Conservation (phyloP, 345 rosid species). For the Odontarrhena argentea region DNA sequence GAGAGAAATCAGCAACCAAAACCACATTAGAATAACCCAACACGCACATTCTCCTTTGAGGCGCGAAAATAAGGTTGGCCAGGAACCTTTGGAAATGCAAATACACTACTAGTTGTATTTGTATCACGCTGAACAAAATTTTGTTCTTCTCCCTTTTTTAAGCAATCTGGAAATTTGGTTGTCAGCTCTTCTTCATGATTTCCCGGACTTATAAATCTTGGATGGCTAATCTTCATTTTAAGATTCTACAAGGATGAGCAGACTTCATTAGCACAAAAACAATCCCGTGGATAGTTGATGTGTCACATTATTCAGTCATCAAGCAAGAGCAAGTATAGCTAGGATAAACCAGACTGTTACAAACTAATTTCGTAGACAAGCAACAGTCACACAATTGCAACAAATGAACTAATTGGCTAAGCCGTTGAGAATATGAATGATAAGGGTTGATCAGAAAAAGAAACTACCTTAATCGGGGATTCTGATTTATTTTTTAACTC, state of each 20-base stretch:
- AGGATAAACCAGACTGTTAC: conserved; percentile 14
- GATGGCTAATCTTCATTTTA: conserved; percentile 91
- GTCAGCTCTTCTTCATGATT: conserved; percentile 51
- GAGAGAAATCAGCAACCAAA: conserved; percentile 42
- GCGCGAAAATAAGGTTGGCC: conserved; percentile 28
- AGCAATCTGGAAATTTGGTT: conserved; percentile 63
- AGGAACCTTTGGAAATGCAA: conserved; percentile 86
- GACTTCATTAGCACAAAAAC: conserved; percentile 33
- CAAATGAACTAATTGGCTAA: conserved; percentile 1
- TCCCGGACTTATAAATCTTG: conserved; percentile 70
- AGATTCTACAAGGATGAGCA: conserved; percentile 60
- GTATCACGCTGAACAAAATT: conserved; percentile 39
- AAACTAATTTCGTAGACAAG: conserved; percentile 29
- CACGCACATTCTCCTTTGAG: conserved; percentile 23
- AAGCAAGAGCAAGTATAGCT: conserved; percentile 23
- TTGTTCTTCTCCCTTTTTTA: conserved; percentile 55
- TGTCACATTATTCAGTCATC: conserved; percentile 28
- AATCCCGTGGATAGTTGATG: conserved; percentile 15
- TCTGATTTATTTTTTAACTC: conserved; percentile 77
- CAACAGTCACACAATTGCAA: conserved; percentile 15
- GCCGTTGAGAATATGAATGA: conserved; percentile 25
- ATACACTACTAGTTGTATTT: conserved; percentile 47
- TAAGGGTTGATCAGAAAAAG: conserved; percentile 11
- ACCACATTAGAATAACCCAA: conserved; percentile 25
- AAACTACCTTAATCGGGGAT: conserved; percentile 67